A percentile compares a stretch with the other conserved stretches of the same genome.
Conservation (phyloP, 176 grass and related monocot species). For the Lolium perenne region DNA sequence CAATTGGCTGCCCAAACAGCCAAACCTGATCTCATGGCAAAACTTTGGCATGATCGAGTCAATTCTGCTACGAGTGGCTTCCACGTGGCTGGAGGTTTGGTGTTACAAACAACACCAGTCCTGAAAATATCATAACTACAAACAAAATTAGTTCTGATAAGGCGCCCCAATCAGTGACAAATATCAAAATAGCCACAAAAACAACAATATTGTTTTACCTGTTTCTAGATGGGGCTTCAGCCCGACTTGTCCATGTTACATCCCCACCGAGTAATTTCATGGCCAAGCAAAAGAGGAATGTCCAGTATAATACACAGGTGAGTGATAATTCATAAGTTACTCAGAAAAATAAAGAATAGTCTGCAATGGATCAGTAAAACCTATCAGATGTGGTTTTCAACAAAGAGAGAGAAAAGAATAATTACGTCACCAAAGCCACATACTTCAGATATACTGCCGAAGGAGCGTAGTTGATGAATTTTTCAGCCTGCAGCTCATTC, state of each 20-base stretch:
- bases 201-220: not conserved
- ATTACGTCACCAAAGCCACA: slow-evolving; percentile 3
- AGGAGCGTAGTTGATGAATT: slow-evolving; percentile 75
- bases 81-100: slow-evolving; percentile 5
- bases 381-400: slow-evolving; percentile 17
- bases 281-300: not conserved
- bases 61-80: slow-evolving; percentile 12
- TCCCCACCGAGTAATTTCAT: slow-evolving; percentile 3
- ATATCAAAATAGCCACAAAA: slow-evolving; percentile 10
- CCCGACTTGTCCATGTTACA: not conserved
- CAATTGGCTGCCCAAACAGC: slow-evolving; percentile 7
- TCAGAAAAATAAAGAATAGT: not conserved
- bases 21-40: slow-evolving; percentile 29
- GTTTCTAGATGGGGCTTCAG: not conserved
- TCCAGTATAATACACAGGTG: not conserved
- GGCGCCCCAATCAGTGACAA: not conserved
- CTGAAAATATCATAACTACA: slow-evolving; percentile 1
- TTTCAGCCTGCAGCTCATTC: slow-evolving; percentile 91
- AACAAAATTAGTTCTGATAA: slow-evolving; percentile 7
- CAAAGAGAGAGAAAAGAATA: not conserved
- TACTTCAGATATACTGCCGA: slow-evolving; percentile 73
- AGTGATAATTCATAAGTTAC: not conserved
- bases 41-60: not conserved
- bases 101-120: slow-evolving; percentile 38
- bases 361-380: slow-evolving; percentile 24